Conservation (phyloP, 768 basidiomycete genomes). For the Coprinellus micaceus region DNA sequence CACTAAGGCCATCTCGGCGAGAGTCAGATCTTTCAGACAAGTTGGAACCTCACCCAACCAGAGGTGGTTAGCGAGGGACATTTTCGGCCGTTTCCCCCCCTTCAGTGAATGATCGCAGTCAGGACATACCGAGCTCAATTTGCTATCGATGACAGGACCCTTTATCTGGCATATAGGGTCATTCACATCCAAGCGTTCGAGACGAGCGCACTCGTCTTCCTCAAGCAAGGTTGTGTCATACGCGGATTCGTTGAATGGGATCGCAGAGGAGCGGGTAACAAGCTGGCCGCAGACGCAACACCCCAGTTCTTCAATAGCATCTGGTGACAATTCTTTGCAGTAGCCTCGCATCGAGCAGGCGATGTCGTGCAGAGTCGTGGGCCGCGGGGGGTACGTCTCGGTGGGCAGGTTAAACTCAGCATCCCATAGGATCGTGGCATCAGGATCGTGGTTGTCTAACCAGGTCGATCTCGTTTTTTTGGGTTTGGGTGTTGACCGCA, state of each 20-base stretch:
- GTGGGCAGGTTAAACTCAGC: neutral
- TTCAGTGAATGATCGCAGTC: neutral
- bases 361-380: neutral
- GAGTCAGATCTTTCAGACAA: slow-evolving; percentile 22
- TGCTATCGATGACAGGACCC: neutral
- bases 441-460: neutral
- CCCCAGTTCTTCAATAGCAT: neutral
- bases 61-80: slow-evolving; percentile 27
- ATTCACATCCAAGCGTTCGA: neutral
- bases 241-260: neutral
- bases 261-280: neutral
- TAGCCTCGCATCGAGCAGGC: neutral
- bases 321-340: neutral
- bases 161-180: neutral
- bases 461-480: neutral
- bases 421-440: neutral
- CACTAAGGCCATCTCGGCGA: slow-evolving; percentile 25
- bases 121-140: neutral
- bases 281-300: slow-evolving; percentile 5
- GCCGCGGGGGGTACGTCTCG: neutral
- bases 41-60: slow-evolving; percentile 34
- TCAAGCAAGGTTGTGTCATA: neutral
- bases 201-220: neutral
- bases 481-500: neutral
- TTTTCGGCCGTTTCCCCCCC: neutral